Evolutionary conservation across 2,329 filamentous ascomycete species (phyloP).

Genomic region (Sporothrix brasiliensis): DNA sequence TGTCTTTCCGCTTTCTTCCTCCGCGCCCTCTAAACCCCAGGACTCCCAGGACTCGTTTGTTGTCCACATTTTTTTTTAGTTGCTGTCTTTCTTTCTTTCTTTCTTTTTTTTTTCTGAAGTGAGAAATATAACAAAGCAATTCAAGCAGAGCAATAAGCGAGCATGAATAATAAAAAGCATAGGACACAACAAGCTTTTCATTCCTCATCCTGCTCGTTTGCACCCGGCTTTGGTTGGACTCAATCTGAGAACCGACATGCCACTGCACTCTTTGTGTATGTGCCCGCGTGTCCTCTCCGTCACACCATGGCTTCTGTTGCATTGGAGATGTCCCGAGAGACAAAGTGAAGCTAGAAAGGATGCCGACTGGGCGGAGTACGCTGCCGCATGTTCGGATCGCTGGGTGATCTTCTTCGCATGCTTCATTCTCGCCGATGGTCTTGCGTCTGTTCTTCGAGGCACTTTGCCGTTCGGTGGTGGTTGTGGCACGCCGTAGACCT

Average conservation of each 20-base stretch:
- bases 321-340: background rate
- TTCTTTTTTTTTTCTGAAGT: background rate
- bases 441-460: background rate
- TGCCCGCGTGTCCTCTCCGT: background rate
- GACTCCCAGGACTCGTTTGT: background rate
- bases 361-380: background rate
- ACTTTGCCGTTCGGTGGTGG: background rate
- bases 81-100: conserved; percentile 14
- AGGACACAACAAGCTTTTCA: background rate
- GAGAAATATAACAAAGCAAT: background rate
- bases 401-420: background rate
- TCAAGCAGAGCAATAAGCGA: background rate
- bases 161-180: background rate
- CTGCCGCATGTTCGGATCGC: background rate
- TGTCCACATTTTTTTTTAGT: background rate
- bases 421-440: background rate
- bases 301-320: background rate
- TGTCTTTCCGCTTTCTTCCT: background rate
- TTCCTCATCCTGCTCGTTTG: background rate
- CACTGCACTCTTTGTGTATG: background rate
- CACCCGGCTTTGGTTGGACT: conserved; percentile 8
- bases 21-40: background rate
- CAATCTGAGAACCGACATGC: conserved; percentile 6
- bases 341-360: background rate
- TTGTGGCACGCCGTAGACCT: background rate